These are phyloP conservation scores for Solanum etuberosum DNA, from an alignment of 257 asterid genomes.

Conservation along the genomic window DNA sequence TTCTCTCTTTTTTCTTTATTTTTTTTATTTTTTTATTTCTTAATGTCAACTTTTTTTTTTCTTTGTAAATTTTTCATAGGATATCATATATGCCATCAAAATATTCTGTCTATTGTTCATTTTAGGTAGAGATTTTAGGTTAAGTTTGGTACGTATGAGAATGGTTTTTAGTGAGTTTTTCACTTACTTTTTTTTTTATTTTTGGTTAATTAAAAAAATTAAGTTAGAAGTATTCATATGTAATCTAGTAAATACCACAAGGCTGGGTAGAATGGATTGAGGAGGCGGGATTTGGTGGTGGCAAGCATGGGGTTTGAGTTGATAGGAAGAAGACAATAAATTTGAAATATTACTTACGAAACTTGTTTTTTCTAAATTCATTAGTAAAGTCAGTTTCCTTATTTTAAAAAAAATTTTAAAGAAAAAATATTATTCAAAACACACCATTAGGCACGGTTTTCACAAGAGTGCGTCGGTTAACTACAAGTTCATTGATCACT, in stretches of 20 bases:
- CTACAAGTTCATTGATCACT: background rate
- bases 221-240: background rate
- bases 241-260: background rate
- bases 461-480: background rate
- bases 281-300: background rate
- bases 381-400: background rate
- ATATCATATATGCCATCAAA: background rate
- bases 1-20: background rate
- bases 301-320: background rate
- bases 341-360: background rate
- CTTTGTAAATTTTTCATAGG: background rate
- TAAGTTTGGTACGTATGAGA: background rate
- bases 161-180: background rate
- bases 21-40: too few relatives aligned
- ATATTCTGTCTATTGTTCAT: background rate
- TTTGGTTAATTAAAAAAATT: background rate
- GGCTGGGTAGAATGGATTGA: background rate
- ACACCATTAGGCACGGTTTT: background rate
- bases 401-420: too few relatives aligned
- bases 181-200: background rate
- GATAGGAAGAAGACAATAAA: background rate
- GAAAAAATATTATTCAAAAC: too few relatives aligned
- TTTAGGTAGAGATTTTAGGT: background rate
- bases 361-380: background rate
- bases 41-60: background rate